Evolutionary conservation across 495 filamentous ascomycete species (phyloP), one percentile per base, ranked within the genome.

Genomic region (Glarea lozoyensis): DNA sequence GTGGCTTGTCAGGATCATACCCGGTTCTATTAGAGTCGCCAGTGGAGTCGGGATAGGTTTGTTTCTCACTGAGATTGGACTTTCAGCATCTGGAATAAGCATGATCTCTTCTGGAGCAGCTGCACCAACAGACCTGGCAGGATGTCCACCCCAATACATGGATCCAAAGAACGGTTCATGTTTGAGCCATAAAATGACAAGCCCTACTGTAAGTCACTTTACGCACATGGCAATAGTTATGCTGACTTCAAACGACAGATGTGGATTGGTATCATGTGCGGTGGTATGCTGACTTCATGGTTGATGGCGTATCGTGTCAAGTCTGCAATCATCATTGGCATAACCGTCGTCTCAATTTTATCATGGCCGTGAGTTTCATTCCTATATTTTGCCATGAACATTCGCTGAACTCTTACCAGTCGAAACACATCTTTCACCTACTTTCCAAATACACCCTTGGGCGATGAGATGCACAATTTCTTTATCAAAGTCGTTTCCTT

Each of bases 241-340:
- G 17, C 60, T 63, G 19, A 18, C 23, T 19, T 11, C 18, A 10
- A 63, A n/a, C n/a, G 3, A 42, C 40, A 76, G 72, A 57, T 73
- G 72, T 92, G 85, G 86, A 65, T 89, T 39, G 85, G 84, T 5
- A 80, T 92, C 46, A 75, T 87, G 52, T 73, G 73, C 35, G 83
- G 85, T n/a, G 86, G 86, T 23, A 62, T 92, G 10, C 64, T 92
- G 22, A 86, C 83, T 5, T 73, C 78, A 2, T 67, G 84, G 40
- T 60, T 92, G 48, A 88, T 89, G 85, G 76, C 83, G 59, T 92
- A 85, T 60, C 63, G 82, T 15, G 69, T 88, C 56, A 88, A 87
- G 56, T 79, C 78, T 45, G 83, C 85, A 24, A 81, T 89, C 24
- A 80, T 89, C 42, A 75, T 81, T n/a, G 86, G 86, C n/a, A 88